Base-by-base conservation (phyloP, 352 stramenopile species). In the Globisporangium parvum region DNA sequence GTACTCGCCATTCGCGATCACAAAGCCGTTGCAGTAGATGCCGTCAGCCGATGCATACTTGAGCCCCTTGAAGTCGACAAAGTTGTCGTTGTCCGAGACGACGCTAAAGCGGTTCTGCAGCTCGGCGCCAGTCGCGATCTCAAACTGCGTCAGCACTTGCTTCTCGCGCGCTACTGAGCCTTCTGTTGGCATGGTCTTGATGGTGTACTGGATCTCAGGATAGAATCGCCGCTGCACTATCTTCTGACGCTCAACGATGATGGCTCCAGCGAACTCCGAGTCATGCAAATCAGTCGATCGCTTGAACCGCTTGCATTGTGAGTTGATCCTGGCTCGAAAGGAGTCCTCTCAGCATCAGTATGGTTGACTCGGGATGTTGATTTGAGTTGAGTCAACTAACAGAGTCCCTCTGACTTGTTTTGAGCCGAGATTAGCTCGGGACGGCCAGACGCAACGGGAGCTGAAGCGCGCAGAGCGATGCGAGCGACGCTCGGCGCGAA, bases 1-100 rank as follows among this genome's bases (percentile, higher is more conserved):
- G 31, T 65, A 73, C 47, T 65, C 59, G 48, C 53, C 28, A 54
- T 67, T 65, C 14, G 53, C 65, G 26, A 72, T 70, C 17, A 74
- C 58, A 57, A 73, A 79, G 21, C 65, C 62, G 12, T 42, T 53
- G 47, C 47, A 53, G 47, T 53, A 44, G 39, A 44, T 44, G 41
- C 6, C 37, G 37, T 21, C 21, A 24, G 51, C 35, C 18, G 39
- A 47, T 12, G 23, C 53, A 20, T 17, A 48, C 44, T 48, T 26
- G 20, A 28, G 20, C 2, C 23, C n/a, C 37, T 51, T 51, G 20
- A 51, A 39, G 20, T 35, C 37, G 17, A n/a, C 24, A 33, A 40
- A 46, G 40, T 42, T 45, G 46, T 47, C 46, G 42, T 33, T 33
- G 20, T 52, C 14, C 23, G 42, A 15, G 10, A 58, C n/a, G 8